Evolutionary conservation across 345 rosid genomes (phyloP).

Genomic region (Moricandia arvensis): DNA sequence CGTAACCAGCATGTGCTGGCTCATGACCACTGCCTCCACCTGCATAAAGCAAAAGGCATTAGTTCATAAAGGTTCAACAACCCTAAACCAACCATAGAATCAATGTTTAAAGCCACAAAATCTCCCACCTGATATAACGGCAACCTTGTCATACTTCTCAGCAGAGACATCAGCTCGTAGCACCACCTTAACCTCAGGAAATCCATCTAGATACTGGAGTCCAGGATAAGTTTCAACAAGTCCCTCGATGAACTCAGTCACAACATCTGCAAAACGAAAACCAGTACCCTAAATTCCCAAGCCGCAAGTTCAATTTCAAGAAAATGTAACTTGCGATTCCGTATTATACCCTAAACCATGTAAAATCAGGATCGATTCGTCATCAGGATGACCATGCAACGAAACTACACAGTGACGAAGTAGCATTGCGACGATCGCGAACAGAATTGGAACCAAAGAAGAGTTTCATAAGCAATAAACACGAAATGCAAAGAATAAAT

Average conservation of each 20-base stretch:
- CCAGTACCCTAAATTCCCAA: background rate
- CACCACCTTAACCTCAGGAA: constrained; percentile 98
- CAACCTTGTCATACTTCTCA: constrained; percentile 72
- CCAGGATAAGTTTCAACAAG: constrained; percentile 88
- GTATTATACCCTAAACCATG: background rate
- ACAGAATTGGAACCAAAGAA: constrained; percentile 6
- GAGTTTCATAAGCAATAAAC: constrained; percentile 6
- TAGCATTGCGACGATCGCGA: constrained; percentile 22
- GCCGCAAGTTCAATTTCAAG: background rate
- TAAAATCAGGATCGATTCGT: background rate
- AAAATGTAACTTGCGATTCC: background rate
- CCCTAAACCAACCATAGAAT: background rate
- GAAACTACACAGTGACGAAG: constrained; percentile 11
- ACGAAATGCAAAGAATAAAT: constrained; percentile 11
- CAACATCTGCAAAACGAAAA: constrained; percentile 60
- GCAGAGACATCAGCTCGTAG: constrained; percentile 82
- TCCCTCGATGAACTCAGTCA: constrained; percentile 94
- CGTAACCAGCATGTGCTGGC: constrained; percentile 97
- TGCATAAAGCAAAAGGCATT: constrained; percentile 28
- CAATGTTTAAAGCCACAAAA: background rate
- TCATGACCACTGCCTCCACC: constrained; percentile 99
- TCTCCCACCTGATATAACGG: constrained; percentile 80
- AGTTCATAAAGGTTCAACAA: background rate
- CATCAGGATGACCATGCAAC: constrained; percentile 27
- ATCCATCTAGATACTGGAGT: constrained; percentile 86